Evolutionary conservation across 1,284 basidiomycete genomes (phyloP).

Genomic region (Sporisorium graminicola): DNA sequence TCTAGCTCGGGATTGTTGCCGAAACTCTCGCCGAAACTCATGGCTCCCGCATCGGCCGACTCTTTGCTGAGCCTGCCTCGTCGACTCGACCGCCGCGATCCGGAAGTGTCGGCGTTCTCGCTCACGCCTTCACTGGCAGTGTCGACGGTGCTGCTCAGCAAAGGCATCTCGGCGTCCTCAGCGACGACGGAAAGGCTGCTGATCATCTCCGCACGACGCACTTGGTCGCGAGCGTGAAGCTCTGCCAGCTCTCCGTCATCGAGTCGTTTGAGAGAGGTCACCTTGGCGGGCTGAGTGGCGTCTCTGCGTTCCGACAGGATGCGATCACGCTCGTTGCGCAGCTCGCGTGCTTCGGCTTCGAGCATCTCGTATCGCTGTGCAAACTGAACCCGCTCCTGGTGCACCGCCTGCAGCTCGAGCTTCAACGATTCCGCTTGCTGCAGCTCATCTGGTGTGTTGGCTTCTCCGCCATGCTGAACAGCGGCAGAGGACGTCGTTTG

Average conservation of each 20-base stretch:
- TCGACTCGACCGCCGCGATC: slow-evolving; percentile 10
- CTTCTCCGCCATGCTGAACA: background rate
- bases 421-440: slow-evolving; percentile 17
- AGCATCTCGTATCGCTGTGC: slow-evolving; percentile 26
- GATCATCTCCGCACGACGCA: slow-evolving; percentile 24
- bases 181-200: slow-evolving; percentile 31
- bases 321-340: slow-evolving; percentile 28
- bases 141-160: slow-evolving; percentile 14
- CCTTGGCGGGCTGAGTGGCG: background rate
- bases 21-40: slow-evolving; percentile 31
- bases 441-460: background rate
- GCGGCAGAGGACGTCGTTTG: slow-evolving; percentile 10
- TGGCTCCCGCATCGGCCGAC: slow-evolving; percentile 7
- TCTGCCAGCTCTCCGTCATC: slow-evolving; percentile 36
- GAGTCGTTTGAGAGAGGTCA: slow-evolving; percentile 29
- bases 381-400: slow-evolving; percentile 17
- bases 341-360: slow-evolving; percentile 30
- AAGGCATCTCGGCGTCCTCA: slow-evolving; percentile 26
- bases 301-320: background rate
- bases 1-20: slow-evolving; percentile 50
- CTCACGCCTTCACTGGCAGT: slow-evolving; percentile 10
- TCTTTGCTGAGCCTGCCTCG: slow-evolving; percentile 12
- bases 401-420: slow-evolving; percentile 14
- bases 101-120: slow-evolving; percentile 10
- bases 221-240: slow-evolving; percentile 33